Percentiles rank a stretch among this genome's conserved stretches.
Evolutionary conservation across 805 yeast genomes (phyloP).

Genomic region (Candida pseudofarinosa): DNA sequence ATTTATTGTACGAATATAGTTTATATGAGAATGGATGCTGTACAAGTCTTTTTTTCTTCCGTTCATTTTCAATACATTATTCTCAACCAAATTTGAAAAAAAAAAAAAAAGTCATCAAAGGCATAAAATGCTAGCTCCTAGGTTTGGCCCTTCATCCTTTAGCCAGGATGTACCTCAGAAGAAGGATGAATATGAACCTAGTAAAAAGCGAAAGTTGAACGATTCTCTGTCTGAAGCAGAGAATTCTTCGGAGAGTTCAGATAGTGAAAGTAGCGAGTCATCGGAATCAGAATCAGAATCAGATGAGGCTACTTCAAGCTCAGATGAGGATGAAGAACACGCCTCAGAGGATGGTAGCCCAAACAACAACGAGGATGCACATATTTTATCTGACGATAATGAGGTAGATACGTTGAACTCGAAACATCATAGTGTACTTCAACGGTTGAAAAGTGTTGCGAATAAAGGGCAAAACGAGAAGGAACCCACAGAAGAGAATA

Average conservation of each 20-base stretch:
- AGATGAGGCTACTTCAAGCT: neutral
- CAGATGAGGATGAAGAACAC: neutral
- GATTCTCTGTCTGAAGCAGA: neutral
- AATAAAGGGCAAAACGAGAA: conserved; percentile 8
- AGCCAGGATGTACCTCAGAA: neutral
- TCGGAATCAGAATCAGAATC: neutral
- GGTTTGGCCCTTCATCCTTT: conserved; percentile 52
- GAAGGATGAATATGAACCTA: neutral
- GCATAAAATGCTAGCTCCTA: conserved; percentile 54
- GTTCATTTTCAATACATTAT: neutral
- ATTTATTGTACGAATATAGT: conserved; percentile 11
- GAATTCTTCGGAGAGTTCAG: neutral
- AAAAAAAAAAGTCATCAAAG: neutral
- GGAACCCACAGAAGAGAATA: conserved; percentile 1
- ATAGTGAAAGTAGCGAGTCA: neutral
- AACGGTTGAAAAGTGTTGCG: conserved; percentile 41
- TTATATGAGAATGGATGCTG: neutral
- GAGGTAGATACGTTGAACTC: conserved; percentile 16
- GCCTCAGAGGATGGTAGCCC: neutral
- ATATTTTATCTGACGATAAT: conserved; percentile 3
- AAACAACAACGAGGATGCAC: neutral
- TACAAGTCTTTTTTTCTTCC: neutral
- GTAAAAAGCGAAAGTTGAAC: conserved; percentile 19
- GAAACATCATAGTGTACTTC: conserved; percentile 49
- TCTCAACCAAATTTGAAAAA: neutral